A percentile compares a stretch with the other conserved stretches of the same genome.
phyloP scores from a whole-genome alignment of 495 filamentous ascomycete species.

The Aspergillus saccharolyticus region DNA sequence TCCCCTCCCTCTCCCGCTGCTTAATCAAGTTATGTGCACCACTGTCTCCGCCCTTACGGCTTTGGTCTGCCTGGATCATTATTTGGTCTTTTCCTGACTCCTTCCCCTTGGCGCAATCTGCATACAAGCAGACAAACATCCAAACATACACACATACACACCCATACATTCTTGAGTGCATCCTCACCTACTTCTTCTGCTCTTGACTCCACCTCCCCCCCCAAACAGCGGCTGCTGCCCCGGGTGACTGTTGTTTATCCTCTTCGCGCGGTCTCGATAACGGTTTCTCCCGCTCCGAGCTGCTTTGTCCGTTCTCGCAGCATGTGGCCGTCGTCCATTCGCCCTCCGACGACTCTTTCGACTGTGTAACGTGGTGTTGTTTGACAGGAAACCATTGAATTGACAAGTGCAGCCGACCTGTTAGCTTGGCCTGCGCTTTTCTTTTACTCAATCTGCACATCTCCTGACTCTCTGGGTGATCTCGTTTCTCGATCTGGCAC shows the following conservation, averaged over 20 bases:
- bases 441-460: slow-evolving; percentile 10
- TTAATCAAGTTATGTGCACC: slow-evolving; percentile 19
- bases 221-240: not conserved
- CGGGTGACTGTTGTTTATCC: slow-evolving; percentile 14
- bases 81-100: slow-evolving; percentile 3
- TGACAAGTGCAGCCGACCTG: slow-evolving; percentile 9
- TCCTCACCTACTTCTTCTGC: slow-evolving; percentile 4
- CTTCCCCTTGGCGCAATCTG: slow-evolving; percentile 2
- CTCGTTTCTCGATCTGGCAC: not conserved
- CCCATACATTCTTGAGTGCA: slow-evolving; percentile 5
- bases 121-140: too few relatives aligned
- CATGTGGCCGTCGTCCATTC: slow-evolving; percentile 44
- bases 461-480: slow-evolving; percentile 7
- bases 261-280: slow-evolving; percentile 10
- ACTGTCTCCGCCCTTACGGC: slow-evolving; percentile 16
- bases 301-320: slow-evolving; percentile 30
- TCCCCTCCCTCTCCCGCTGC: slow-evolving; percentile 8
- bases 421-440: slow-evolving; percentile 2
- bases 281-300: slow-evolving; percentile 7
- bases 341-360: slow-evolving; percentile 26
- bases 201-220: slow-evolving; percentile 3
- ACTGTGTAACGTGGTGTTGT: slow-evolving; percentile 39
- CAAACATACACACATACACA: too few relatives aligned
- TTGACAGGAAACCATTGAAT: slow-evolving; percentile 21
- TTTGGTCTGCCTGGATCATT: slow-evolving; percentile 14